Percentiles rank a stretch among this genome's conserved stretches.
phyloP scores from a whole-genome alignment of 352 stramenopile genomes.

The Thraustochytrium striatum region DNA sequence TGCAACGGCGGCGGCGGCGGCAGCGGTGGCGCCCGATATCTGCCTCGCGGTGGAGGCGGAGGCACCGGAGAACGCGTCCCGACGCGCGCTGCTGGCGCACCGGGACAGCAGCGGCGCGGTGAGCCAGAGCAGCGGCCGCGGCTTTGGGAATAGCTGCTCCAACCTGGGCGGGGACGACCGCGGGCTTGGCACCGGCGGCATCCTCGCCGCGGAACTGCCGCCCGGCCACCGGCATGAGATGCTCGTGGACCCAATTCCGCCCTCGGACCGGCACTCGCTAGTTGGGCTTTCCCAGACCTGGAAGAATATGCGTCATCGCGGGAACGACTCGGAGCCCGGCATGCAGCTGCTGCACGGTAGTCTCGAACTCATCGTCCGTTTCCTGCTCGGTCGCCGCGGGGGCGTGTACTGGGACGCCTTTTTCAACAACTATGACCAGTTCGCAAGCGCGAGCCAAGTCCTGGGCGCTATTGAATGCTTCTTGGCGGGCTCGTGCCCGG shows the following conservation, averaged over 20 bases:
- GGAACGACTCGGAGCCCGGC: background rate
- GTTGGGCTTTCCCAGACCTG: slow-evolving; percentile 41
- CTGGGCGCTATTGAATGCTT: background rate
- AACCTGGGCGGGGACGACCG: too few species aligned
- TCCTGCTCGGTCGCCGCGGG: slow-evolving; percentile 10
- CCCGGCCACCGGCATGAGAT: slow-evolving; percentile 18
- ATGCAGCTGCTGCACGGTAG: slow-evolving; percentile 42
- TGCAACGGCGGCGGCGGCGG: too few species aligned
- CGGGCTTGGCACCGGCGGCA: background rate
- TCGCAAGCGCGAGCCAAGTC: background rate
- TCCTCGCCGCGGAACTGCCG: background rate
- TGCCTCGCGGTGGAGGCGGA: too few species aligned
- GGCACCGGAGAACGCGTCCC: too few species aligned
- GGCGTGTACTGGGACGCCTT: slow-evolving; percentile 37
- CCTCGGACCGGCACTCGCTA: slow-evolving; percentile 29
- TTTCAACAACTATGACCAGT: slow-evolving; percentile 10
- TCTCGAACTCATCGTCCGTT: background rate
- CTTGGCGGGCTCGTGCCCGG: background rate
- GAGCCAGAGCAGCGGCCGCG: too few species aligned
- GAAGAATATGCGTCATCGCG: slow-evolving; percentile 9
- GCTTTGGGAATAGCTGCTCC: too few species aligned
- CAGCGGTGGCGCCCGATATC: too few species aligned
- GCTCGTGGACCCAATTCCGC: slow-evolving; percentile 37
- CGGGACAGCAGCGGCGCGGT: too few species aligned
- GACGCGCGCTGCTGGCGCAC: too few species aligned